Conservation (phyloP, 345 rosid genomes). For the Arabidopsis arenosa region DNA sequence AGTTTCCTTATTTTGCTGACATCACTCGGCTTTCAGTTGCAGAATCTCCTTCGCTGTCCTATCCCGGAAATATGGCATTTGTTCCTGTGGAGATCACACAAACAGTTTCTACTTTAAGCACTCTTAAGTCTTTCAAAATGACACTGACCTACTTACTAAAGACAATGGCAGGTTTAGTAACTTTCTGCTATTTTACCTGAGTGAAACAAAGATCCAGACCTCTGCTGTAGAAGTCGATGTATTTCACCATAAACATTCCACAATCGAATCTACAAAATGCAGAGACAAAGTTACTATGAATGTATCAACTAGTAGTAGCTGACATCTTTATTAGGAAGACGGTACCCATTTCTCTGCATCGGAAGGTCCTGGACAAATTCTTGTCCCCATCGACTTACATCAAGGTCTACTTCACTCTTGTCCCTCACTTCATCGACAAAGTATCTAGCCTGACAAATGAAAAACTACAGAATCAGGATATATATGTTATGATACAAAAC, state of each 20-base stretch:
- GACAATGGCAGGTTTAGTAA: background rate
- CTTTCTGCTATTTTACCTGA: constrained; percentile 56
- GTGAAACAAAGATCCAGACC: constrained; percentile 79
- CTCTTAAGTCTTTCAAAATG: constrained; percentile 12
- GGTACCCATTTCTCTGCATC: constrained; percentile 81
- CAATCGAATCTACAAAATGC: constrained; percentile 75
- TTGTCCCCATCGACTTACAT: constrained; percentile 69
- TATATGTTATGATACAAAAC: background rate
- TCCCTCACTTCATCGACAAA: constrained; percentile 86
- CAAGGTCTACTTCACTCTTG: constrained; percentile 67
- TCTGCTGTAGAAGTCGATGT: constrained; percentile 89
- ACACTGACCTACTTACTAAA: background rate
- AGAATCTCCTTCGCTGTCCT: constrained; percentile 93
- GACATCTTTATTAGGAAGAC: background rate
- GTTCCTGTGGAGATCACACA: constrained; percentile 54
- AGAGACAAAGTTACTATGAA: background rate
- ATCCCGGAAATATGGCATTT: constrained; percentile 87
- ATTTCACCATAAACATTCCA: constrained; percentile 97
- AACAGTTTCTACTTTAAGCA: constrained; percentile 6
- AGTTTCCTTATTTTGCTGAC: constrained; percentile 1
- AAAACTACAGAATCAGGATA: constrained; percentile 34
- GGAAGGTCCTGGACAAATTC: constrained; percentile 93
- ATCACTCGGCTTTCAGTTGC: constrained; percentile 86
- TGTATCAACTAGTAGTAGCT: background rate
- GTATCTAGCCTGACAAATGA: constrained; percentile 72